Base-by-base conservation (phyloP, 768 basidiomycete species). In the Leccinum sublutescens region DNA sequence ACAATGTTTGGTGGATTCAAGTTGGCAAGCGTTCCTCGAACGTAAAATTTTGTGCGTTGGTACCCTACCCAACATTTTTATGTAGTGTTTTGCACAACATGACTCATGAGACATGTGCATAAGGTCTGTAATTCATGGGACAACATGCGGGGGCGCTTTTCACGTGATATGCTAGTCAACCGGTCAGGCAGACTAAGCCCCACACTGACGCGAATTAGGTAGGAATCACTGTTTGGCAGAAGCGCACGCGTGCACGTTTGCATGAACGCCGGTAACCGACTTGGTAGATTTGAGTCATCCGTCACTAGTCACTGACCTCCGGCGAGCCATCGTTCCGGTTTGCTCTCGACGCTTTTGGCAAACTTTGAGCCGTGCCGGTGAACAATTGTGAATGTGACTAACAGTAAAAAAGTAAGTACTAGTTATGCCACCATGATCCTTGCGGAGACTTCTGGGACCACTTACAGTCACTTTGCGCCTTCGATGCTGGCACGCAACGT, bases 161-260 rank as follows among this genome's bases (percentile, higher is more conserved):
- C 23, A 48, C 23, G 47, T 48, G 47, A 7, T 10, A 43, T 43
- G 4, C 7, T 40, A 78, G 77, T 45, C 70, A 76, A 48, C 67
- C 67, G 19, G 19, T 45, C 11, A n/a, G 40, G 40, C n/a, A 45
- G 43, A 45, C 43, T 45, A 1, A 19, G 10, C 10, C n/a, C 43
- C 43, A 43, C 40, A 43, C 40, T 43, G 40, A n/a, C 11, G 10
- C n/a, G 40, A 19, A 19, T 45, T 6, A 19, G n/a, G 9, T 43
- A 40, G 6, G 15, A 6, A 40, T 17, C 17, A n/a, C 8, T 4
- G 38, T n/a, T 40, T 40, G 4, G 40, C 40, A 17, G 40, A 40
- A 40, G 36, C 36, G 36, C 36, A 17, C 36, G 36, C 7, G 36
- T 38, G 14, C 31, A 12, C 31, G 11, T 33, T 33, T 33, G 31